A percentile compares a stretch with the other conserved stretches of the same genome.
Evolutionary conservation across 495 filamentous ascomycete species (phyloP).

Genomic region (Talaromyces liani): DNA sequence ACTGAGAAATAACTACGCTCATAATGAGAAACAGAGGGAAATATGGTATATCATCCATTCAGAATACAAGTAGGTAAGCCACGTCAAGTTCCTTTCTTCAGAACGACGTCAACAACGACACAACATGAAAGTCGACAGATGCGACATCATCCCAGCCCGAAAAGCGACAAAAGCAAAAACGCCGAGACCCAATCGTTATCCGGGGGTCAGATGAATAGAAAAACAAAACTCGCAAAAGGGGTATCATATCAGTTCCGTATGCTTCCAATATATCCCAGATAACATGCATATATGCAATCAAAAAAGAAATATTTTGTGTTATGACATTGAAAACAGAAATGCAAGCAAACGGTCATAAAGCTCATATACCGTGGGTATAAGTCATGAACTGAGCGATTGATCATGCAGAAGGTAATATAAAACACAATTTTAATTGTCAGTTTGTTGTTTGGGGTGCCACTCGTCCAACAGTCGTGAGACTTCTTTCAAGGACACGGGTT

Average conservation of each 20-base stretch:
- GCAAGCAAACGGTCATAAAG: background rate
- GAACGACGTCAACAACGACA: background rate
- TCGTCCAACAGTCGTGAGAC: constrained; percentile 40
- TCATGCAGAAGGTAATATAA: background rate
- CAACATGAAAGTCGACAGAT: background rate
- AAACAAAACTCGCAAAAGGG: background rate
- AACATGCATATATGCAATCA: constrained; percentile 2
- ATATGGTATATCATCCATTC: background rate
- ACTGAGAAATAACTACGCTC: too few relatives aligned
- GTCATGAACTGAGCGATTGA: background rate
- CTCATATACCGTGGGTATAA: background rate
- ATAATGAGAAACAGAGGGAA: too few relatives aligned
- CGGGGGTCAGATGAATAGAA: background rate
- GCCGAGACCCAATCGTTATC: background rate
- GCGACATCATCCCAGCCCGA: background rate
- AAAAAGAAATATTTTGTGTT: background rate
- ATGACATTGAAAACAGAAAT: background rate
- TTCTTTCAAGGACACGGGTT: constrained; percentile 54
- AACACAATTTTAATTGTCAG: background rate
- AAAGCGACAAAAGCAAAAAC: background rate
- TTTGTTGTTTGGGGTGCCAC: constrained; percentile 27
- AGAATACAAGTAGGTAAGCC: background rate
- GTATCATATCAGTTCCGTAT: constrained; percentile 11
- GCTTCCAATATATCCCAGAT: constrained; percentile 7
- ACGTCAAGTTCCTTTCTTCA: background rate